Evolutionary conservation across 345 rosid genomes (phyloP).

Genomic region (Cochlearia excelsa): DNA sequence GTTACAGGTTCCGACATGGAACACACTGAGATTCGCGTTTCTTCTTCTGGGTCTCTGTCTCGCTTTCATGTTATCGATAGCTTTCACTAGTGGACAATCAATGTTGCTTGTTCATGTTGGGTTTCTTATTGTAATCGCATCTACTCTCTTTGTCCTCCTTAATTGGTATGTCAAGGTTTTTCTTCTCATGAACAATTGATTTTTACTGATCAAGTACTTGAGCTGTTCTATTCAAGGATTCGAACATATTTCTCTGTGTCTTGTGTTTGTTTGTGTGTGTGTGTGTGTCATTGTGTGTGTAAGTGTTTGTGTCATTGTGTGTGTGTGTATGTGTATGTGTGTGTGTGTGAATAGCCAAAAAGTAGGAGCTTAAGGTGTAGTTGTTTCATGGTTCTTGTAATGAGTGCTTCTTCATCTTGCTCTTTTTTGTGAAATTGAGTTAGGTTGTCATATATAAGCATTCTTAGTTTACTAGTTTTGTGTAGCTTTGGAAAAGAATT

Average conservation of each 20-base stretch:
- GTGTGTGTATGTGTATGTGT: not conserved
- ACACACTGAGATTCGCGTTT: slow-evolving; percentile 66
- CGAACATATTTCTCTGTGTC: not conserved
- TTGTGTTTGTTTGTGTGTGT: not conserved
- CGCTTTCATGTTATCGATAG: slow-evolving; percentile 69
- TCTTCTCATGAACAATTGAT: no score
- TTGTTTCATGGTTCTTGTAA: not conserved
- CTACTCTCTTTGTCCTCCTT: slow-evolving; percentile 73
- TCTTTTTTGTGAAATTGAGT: slow-evolving; percentile 4
- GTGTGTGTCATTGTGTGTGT: no score
- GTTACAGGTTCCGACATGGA: slow-evolving; percentile 81
- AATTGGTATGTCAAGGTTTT: slow-evolving; percentile 51
- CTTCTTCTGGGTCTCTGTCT: slow-evolving; percentile 66
- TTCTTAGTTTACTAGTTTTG: slow-evolving; percentile 8
- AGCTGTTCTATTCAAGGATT: no score
- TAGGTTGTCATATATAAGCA: not conserved
- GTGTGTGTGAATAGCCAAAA: not conserved
- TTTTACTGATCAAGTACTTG: no score
- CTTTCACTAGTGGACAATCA: slow-evolving; percentile 74
- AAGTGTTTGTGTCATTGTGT: no score
- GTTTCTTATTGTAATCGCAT: slow-evolving; percentile 64
- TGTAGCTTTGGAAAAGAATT: slow-evolving; percentile 1
- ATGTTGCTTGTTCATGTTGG: slow-evolving; percentile 67
- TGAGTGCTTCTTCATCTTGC: slow-evolving; percentile 4
- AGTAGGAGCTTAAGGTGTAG: slow-evolving; percentile 2